Evolutionary conservation across 2,329 filamentous ascomycete species (phyloP).

Genomic region (Diplodia sapinea): DNA sequence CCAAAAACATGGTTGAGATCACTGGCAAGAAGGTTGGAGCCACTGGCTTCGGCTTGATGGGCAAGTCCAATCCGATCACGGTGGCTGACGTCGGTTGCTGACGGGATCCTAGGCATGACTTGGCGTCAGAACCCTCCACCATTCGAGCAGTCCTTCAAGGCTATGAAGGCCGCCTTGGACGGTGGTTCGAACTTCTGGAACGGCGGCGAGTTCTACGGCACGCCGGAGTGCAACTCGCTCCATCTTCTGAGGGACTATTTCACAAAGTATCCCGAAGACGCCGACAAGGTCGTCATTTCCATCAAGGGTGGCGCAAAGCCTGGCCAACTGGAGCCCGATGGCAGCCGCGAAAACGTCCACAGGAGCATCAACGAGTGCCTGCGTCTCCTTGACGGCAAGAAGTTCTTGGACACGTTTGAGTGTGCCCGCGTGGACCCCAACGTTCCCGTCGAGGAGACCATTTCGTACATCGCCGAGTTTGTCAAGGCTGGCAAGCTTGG

Average conservation of each 20-base stretch:
- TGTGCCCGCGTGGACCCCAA: constrained; percentile 53
- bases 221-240: constrained; percentile 54
- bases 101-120: constrained; percentile 49
- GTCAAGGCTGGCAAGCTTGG: constrained; percentile 53
- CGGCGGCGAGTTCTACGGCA: constrained; percentile 57
- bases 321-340: constrained; percentile 47
- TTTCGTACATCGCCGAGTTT: constrained; percentile 50
- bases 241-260: constrained; percentile 59
- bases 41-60: constrained; percentile 58
- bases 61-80: constrained; percentile 34
- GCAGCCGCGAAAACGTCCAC: constrained; percentile 49
- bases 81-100: neutral
- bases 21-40: constrained; percentile 47
- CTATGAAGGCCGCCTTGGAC: constrained; percentile 53
- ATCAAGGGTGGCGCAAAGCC: constrained; percentile 56
- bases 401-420: constrained; percentile 57
- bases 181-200: constrained; percentile 57
- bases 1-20: constrained; percentile 43
- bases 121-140: constrained; percentile 51
- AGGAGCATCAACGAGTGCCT: constrained; percentile 56
- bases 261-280: constrained; percentile 57
- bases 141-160: constrained; percentile 49
- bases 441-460: constrained; percentile 53
- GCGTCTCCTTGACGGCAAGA: constrained; percentile 53
- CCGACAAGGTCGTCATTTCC: constrained; percentile 56